Base-by-base conservation (phyloP, 371 early-diverging fungal species). In the Nematocida sp. region DNA sequence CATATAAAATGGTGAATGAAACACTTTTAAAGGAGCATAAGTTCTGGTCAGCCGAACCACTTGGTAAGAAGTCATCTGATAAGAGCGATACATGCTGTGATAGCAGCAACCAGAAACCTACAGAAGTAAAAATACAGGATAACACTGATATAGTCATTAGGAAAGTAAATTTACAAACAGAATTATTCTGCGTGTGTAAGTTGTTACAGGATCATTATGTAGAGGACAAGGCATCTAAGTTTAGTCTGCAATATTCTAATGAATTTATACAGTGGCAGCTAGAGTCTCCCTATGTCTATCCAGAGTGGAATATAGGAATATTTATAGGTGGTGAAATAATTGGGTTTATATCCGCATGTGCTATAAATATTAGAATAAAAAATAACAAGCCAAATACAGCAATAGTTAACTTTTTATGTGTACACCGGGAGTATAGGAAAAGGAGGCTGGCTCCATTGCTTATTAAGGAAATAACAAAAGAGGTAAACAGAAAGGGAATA, bases 361-460 rank as follows among this genome's bases (percentile, higher is more conserved):
- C 81, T 45, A 80, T 85, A 20, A 25, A 44, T 11, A 46, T 87
- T 2, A 44, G 23, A 9, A 62, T 84, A n/a, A 62, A 72, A 13
- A 82, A 66, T 25, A 45, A 42, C 44, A 52, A 27, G 1, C 83
- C 70, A 40, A 55, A 60, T 27, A 76, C 76, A 9, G 78, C 75
- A 40, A 62, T 94, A 82, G 95, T 99, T 89, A 98, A 99, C 90
- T 97, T 95, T 85, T 88, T 99, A 72, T 97, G 98, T 86, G 89
- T 98, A 52, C 93, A 94, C 87, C 95, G 94, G 89, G 92, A 92
- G 84, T 91, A 95, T 57, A 91, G 99, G 57, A 90, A 91, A 60
- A 94, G 95, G 87, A 91, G 95, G 66, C 88, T 99, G 71, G 93
- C 98, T 7, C 98, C 98, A 18, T 90, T 98, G n/a, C 88, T 99